Conservation (phyloP, 163 green algal genomes). For the Scenedesmus sp. region DNA sequence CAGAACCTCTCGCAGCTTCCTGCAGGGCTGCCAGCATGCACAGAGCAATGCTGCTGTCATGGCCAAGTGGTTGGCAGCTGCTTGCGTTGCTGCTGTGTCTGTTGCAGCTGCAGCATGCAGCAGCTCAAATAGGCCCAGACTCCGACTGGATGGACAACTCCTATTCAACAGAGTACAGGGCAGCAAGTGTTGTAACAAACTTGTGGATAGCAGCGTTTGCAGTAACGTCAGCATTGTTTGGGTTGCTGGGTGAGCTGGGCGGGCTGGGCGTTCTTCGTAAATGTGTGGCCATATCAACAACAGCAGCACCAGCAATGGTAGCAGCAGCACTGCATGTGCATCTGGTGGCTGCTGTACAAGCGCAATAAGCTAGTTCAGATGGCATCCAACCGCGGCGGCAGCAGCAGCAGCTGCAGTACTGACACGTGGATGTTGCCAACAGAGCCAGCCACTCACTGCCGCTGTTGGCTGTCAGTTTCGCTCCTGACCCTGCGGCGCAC, state of each 20-base stretch:
- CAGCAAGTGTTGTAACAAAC: slow-evolving; percentile 48
- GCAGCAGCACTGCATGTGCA: not conserved
- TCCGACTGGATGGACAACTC: not conserved
- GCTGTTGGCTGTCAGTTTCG: not conserved
- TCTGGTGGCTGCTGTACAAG: too few relatives aligned
- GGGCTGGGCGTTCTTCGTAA: not conserved
- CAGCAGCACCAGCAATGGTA: not conserved
- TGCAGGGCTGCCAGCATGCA: not conserved
- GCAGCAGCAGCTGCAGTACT: too few relatives aligned
- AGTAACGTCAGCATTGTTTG: slow-evolving; percentile 20
- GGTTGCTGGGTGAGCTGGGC: slow-evolving; percentile 32
- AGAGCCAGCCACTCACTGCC: not conserved
- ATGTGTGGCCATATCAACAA: not conserved
- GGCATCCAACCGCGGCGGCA: too few relatives aligned
- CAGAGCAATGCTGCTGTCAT: not conserved
- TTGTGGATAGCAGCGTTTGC: slow-evolving; percentile 43
- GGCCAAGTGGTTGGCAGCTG: not conserved
- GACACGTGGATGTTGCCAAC: too few relatives aligned
- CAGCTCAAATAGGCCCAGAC: not conserved
- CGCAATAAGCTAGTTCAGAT: too few relatives aligned
- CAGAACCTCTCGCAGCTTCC: not conserved
- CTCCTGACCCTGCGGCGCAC: not conserved
- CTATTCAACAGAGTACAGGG: slow-evolving; percentile 17
- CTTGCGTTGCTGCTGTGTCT: not conserved
- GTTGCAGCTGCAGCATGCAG: not conserved